Percentiles rank a stretch among this genome's conserved stretches.
phyloP scores from a whole-genome alignment of 805 yeast species.

The Kazachstania bromeliacearum region DNA sequence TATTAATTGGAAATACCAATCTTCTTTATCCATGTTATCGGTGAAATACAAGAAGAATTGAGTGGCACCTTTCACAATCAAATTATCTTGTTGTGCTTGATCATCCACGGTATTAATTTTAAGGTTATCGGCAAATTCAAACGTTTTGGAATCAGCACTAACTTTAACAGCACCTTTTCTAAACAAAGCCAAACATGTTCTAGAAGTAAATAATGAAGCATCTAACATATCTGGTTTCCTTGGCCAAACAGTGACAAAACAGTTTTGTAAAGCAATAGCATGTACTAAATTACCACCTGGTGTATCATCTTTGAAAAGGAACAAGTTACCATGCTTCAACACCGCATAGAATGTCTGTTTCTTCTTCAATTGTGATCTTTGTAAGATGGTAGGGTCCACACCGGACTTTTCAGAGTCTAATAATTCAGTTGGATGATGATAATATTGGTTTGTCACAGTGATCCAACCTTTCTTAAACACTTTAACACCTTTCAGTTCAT shows the following conservation, averaged over 20 bases:
- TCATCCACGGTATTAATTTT: not conserved
- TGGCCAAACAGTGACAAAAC: slow-evolving; percentile 80
- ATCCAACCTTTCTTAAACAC: slow-evolving; percentile 69
- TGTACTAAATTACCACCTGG: slow-evolving; percentile 45
- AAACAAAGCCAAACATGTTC: slow-evolving; percentile 67
- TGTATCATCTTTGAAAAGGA: slow-evolving; percentile 64
- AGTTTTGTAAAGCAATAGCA: slow-evolving; percentile 66
- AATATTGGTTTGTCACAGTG: slow-evolving; percentile 71
- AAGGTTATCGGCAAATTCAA: not conserved
- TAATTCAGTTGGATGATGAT: slow-evolving; percentile 38
- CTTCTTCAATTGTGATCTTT: slow-evolving; percentile 30
- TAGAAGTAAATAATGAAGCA: slow-evolving; percentile 70
- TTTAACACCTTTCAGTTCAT: slow-evolving; percentile 55
- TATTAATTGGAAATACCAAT: slow-evolving; percentile 83
- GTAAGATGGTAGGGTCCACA: slow-evolving; percentile 10
- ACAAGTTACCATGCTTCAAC: slow-evolving; percentile 78
- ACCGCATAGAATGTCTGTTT: slow-evolving; percentile 59
- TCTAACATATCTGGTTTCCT: slow-evolving; percentile 42
- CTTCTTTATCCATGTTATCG: slow-evolving; percentile 76
- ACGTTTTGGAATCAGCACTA: not conserved
- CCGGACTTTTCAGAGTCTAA: not conserved
- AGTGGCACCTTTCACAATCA: slow-evolving; percentile 10
- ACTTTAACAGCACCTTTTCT: slow-evolving; percentile 30
- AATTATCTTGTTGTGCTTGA: slow-evolving; percentile 1
- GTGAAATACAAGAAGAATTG: slow-evolving; percentile 63